Percentiles rank a stretch among this genome's conserved stretches.
phyloP scores from a whole-genome alignment of 2,329 filamentous ascomycete genomes.

The Hypoxylon sp. region DNA sequence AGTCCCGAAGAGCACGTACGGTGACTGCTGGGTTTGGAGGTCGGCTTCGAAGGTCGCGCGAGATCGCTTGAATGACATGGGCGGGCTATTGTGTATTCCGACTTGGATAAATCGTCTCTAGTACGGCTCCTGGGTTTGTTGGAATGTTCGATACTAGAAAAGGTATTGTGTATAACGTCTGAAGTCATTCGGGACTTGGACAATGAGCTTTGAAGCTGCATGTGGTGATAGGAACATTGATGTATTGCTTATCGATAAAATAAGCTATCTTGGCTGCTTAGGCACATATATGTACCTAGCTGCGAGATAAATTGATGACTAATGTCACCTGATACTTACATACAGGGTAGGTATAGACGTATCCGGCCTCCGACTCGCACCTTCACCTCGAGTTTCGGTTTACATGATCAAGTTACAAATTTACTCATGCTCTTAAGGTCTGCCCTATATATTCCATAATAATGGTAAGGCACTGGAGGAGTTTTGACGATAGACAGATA shows the following conservation, averaged over 20 bases:
- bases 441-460: no score
- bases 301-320: background rate
- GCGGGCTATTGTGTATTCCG: background rate
- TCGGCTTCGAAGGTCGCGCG: slow-evolving; percentile 83
- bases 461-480: no score
- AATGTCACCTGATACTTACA: background rate
- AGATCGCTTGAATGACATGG: slow-evolving; percentile 84
- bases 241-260: slow-evolving; percentile 31
- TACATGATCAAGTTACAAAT: no score
- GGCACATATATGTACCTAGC: background rate
- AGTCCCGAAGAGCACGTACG: slow-evolving; percentile 85
- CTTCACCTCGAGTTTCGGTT: no score
- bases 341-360: background rate
- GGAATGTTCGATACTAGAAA: background rate
- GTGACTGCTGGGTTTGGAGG: slow-evolving; percentile 73
- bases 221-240: no score
- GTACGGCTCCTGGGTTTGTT: slow-evolving; percentile 5
- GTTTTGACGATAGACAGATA: no score
- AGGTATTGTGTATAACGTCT: background rate
- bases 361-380: background rate
- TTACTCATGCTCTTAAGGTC: no score
- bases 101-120: background rate
- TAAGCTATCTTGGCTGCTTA: background rate
- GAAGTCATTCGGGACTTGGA: slow-evolving; percentile 3
- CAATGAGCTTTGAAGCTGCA: background rate